These are phyloP conservation scores for Blastomyces parvus DNA, from an alignment of 2,329 filamentous ascomycete species.

Conservation along the genomic window DNA sequence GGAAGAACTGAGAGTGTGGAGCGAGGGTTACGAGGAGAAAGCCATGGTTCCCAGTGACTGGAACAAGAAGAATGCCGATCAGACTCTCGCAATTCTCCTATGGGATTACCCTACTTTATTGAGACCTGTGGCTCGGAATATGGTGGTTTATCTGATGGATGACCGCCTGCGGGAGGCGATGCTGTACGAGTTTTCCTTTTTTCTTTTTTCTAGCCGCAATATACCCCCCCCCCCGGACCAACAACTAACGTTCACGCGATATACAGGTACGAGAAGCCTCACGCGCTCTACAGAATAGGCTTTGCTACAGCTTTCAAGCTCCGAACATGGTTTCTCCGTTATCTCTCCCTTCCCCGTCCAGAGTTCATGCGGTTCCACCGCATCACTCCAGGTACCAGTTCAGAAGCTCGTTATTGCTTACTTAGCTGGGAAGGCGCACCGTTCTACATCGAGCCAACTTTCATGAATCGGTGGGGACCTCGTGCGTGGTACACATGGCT, in stretches of 20 bases:
- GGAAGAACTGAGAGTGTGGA: slow-evolving; percentile 44
- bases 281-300: slow-evolving; percentile 25
- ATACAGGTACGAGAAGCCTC: slow-evolving; percentile 34
- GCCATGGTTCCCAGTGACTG: slow-evolving; percentile 47
- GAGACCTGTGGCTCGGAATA: slow-evolving; percentile 41
- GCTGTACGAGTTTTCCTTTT: slow-evolving; percentile 38
- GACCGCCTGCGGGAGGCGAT: slow-evolving; percentile 56
- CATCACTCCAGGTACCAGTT: slow-evolving; percentile 42
- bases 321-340: slow-evolving; percentile 49
- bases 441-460: slow-evolving; percentile 53
- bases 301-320: slow-evolving; percentile 42
- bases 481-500: slow-evolving; percentile 42
- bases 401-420: slow-evolving; percentile 45
- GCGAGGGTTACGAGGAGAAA: slow-evolving; percentile 48
- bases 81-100: slow-evolving; percentile 53
- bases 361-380: slow-evolving; percentile 29
- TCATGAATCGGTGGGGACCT: slow-evolving; percentile 55
- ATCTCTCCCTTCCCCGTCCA: slow-evolving; percentile 51
- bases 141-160: slow-evolving; percentile 54
- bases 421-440: slow-evolving; percentile 52
- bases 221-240: not conserved
- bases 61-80: slow-evolving; percentile 46
- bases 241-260: not conserved
- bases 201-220: not conserved
- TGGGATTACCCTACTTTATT: slow-evolving; percentile 43